Base-by-base conservation (phyloP, 83 land plant species). In the Picea engelmannii region DNA sequence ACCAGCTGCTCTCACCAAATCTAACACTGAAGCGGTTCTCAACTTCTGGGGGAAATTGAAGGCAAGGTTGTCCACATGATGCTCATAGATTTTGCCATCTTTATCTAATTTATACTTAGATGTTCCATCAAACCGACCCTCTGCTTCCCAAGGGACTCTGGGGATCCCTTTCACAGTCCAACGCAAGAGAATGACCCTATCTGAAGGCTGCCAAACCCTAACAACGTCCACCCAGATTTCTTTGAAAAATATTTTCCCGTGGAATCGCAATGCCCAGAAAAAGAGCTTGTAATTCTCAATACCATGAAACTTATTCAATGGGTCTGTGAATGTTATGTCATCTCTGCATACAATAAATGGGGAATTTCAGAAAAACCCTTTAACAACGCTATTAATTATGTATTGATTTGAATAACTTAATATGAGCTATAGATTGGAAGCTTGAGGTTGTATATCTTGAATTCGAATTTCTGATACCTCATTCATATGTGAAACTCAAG, bases 11-110 rank as follows among this genome's bases (percentile, higher is more conserved):
- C 78, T 60, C 59, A 87, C 92, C 86, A 90, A 81, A 76, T 90
- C 92, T 68, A 90, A 68, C 79, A 90, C 92, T 0, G 89, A 84
- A 10, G 83, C 87, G 7, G 88, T 82, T 70, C 78, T 86, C 55
- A 85, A 61, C 38, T 69, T 84, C 79, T 79, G 84, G 1, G 91
- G 95, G 73, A 89, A 92, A 81, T 89, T 90, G 68, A 90, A 85
- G 18, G 91, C 92, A 31, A 92, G 80, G 24, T 92, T 92, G 75
- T 92, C 93, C 15, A 92, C 91, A 64, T 87, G 84, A 78, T 92
- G 95, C 78, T 92, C 95, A 69, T 90, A 92, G 78, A 92, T 92
- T 66, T 90, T 92, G 40, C 95, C 95, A 76, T 85, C 84, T 65
- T 89, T 52, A 60, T 92, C 95, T 74, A 92, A 44, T 80, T 92